Conservation (phyloP, 2,329 filamentous ascomycete genomes). For the Verticillium alfalfae region DNA sequence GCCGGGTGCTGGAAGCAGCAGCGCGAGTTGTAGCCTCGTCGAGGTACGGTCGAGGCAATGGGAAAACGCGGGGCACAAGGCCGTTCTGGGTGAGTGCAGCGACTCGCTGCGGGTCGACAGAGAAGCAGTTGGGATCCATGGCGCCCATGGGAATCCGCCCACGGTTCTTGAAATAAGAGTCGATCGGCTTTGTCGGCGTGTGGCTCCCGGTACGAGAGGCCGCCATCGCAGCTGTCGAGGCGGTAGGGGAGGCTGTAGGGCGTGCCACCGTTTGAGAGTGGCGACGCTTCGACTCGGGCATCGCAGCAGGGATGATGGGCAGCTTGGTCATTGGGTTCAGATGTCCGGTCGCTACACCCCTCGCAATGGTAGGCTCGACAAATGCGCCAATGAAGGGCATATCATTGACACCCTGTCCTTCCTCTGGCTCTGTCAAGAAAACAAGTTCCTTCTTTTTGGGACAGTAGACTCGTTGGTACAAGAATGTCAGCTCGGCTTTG, state of each 20-base stretch:
- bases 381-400: constrained; percentile 78
- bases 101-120: constrained; percentile 42
- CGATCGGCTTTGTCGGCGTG: constrained; percentile 43
- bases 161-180: constrained; percentile 46
- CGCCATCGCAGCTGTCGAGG: constrained; percentile 14
- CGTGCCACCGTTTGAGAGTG: constrained; percentile 26
- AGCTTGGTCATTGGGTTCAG: constrained; percentile 86
- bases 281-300: constrained; percentile 34
- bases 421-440: constrained; percentile 63
- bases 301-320: constrained; percentile 38
- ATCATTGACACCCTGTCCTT: constrained; percentile 58
- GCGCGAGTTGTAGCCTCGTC: constrained; percentile 19
- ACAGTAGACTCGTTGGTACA: constrained; percentile 93
- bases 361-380: constrained; percentile 64
- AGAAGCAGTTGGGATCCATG: constrained; percentile 58
- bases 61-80: constrained; percentile 50
- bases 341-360: constrained; percentile 72
- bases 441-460: constrained; percentile 66
- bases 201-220: constrained; percentile 12
- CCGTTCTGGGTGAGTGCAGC: constrained; percentile 44
- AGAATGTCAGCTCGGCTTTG: constrained; percentile 85
- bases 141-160: constrained; percentile 53
- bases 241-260: constrained; percentile 3
- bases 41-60: constrained; percentile 52
- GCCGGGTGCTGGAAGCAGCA: constrained; percentile 13